Evolutionary conservation across 1,284 basidiomycete genomes (phyloP).

Genomic region (Wolfiporia cocos): DNA sequence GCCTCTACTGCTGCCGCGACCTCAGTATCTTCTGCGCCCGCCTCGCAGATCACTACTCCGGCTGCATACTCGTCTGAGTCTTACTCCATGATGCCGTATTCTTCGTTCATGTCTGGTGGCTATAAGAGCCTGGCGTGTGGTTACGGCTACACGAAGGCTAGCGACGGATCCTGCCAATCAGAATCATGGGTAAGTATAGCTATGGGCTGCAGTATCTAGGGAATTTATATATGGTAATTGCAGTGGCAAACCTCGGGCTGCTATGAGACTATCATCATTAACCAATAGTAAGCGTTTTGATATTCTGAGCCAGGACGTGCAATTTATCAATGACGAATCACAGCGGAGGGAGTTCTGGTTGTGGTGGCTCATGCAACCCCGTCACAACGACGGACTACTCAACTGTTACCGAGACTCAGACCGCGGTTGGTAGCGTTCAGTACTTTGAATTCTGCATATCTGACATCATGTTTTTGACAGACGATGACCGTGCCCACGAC

Average conservation of each 20-base stretch:
- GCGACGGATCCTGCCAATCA: conserved; percentile 46
- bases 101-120: conserved; percentile 50
- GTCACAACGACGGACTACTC: conserved; percentile 24
- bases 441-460: not conserved
- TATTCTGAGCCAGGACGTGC: not conserved
- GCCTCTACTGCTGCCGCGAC: conserved; percentile 12
- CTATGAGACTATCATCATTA: conserved; percentile 62
- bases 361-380: conserved; percentile 23
- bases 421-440: conserved; percentile 4
- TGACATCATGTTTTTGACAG: conserved; percentile 7
- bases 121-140: conserved; percentile 61
- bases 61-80: conserved; percentile 32
- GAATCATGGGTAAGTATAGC: conserved; percentile 47
- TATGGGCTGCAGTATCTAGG: no score
- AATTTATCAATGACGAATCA: conserved; percentile 1
- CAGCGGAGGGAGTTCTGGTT: conserved; percentile 15
- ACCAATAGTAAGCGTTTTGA: conserved; percentile 36
- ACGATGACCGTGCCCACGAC: conserved; percentile 29
- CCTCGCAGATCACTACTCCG: conserved; percentile 36
- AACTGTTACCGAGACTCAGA: conserved; percentile 35
- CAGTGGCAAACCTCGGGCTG: conserved; percentile 44
- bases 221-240: conserved; percentile 2
- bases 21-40: conserved; percentile 20
- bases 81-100: conserved; percentile 49
- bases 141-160: conserved; percentile 53